phyloP scores from a whole-genome alignment of 2,329 filamentous ascomycete species.

The Hawksworthiomyces lignivorus region DNA sequence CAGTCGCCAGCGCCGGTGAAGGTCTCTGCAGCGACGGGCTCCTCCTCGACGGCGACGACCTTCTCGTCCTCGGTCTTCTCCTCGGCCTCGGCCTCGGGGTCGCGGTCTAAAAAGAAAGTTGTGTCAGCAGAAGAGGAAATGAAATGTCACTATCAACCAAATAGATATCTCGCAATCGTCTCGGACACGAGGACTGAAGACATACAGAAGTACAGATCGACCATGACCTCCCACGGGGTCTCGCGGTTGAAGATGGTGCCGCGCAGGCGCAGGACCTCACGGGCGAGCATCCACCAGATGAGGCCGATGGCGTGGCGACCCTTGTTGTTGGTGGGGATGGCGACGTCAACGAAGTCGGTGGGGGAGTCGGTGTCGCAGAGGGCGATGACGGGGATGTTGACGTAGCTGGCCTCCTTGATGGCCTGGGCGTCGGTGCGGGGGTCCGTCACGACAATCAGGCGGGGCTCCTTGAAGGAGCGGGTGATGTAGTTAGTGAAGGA shows the following conservation, averaged over 20 bases:
- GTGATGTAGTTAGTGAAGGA: slow-evolving; percentile 99
- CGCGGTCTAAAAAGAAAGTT: slow-evolving; percentile 60
- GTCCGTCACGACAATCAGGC: slow-evolving; percentile 98
- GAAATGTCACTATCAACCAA: too few species aligned
- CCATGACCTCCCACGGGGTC: slow-evolving; percentile 98
- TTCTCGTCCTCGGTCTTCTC: slow-evolving; percentile 96
- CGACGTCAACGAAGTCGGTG: slow-evolving; percentile 98
- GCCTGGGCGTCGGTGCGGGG: slow-evolving; percentile 99
- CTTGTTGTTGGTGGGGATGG: slow-evolving; percentile 99
- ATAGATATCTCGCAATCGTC: too few species aligned
- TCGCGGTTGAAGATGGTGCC: slow-evolving; percentile 95
- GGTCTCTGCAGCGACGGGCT: slow-evolving; percentile 69
- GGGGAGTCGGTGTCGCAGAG: slow-evolving; percentile 99
- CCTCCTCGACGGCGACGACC: slow-evolving; percentile 76
- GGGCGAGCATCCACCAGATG: slow-evolving; percentile 99
- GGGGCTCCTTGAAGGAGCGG: slow-evolving; percentile 99
- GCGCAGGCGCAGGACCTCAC: slow-evolving; percentile 98
- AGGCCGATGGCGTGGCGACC: slow-evolving; percentile 97
- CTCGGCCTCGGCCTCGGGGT: slow-evolving; percentile 98
- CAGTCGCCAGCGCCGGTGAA: slow-evolving; percentile 66
- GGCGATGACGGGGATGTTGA: slow-evolving; percentile 99
- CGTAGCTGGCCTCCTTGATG: slow-evolving; percentile 99
- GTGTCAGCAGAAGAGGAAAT: too few species aligned
- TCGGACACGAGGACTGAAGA: too few species aligned
- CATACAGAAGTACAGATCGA: slow-evolving; percentile 97